Evolutionary conservation across 805 yeast species (phyloP).

Genomic region (Nakazawaea pomicola): DNA sequence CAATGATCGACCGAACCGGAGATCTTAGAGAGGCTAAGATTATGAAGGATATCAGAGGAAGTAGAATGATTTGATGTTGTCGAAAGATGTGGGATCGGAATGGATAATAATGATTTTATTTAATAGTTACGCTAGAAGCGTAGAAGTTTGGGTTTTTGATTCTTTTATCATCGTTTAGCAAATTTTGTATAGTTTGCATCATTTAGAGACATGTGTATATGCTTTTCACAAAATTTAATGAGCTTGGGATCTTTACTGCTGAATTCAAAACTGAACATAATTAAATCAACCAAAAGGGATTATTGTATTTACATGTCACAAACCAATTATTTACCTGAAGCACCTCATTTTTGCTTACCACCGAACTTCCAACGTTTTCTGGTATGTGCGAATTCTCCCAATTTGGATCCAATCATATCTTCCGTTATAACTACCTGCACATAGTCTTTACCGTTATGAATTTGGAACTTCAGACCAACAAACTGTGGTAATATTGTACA

Average conservation of each 20-base stretch:
- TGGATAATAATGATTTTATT: too few relatives aligned
- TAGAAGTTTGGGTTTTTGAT: too few relatives aligned
- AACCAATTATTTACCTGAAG: background rate
- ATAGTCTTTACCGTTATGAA: conserved; percentile 94
- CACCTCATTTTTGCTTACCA: conserved; percentile 7
- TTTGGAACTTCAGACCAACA: conserved; percentile 90
- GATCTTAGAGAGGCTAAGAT: conserved; percentile 64
- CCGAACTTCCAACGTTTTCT: conserved; percentile 84
- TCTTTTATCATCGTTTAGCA: background rate
- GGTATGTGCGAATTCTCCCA: conserved; percentile 95
- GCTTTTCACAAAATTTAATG: background rate
- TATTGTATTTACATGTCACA: background rate
- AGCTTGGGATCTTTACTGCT: background rate
- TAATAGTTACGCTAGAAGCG: too few relatives aligned
- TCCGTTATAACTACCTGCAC: conserved; percentile 83
- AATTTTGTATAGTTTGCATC: too few relatives aligned
- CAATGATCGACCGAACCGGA: conserved; percentile 78
- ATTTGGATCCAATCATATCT: conserved; percentile 93
- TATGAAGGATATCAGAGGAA: conserved; percentile 21
- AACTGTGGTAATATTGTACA: conserved; percentile 95
- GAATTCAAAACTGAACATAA: background rate
- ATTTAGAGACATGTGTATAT: background rate
- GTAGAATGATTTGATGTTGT: conserved; percentile 9
- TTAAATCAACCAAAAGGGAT: too few relatives aligned
- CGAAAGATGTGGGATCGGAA: too few relatives aligned